Percentiles rank a stretch among this genome's conserved stretches.
Evolutionary conservation across 768 basidiomycete genomes (phyloP).

Genomic region (Kwoniella bestiolae): DNA sequence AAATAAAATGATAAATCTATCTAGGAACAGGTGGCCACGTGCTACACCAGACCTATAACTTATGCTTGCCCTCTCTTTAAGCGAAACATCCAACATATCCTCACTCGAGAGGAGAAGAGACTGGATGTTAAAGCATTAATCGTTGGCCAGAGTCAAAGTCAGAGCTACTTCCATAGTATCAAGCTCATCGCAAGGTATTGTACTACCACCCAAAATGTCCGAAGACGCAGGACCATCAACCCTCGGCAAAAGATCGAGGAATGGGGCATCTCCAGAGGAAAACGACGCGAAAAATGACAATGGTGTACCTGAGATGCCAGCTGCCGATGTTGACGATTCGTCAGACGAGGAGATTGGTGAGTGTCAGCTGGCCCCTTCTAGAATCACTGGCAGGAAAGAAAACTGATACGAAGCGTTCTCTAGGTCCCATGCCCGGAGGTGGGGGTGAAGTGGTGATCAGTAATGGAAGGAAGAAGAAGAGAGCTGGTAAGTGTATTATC

Average conservation of each 20-base stretch:
- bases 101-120: too few species aligned
- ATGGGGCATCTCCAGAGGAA: background rate
- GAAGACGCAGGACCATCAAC: conserved; percentile 21
- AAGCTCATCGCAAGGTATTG: too few species aligned
- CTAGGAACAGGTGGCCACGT: too few species aligned
- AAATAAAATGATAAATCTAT: too few species aligned
- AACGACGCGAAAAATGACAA: background rate
- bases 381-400: background rate
- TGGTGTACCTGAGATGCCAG: conserved; percentile 50
- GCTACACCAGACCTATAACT: too few species aligned
- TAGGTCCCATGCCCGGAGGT: conserved; percentile 49
- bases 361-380: conserved; percentile 2
- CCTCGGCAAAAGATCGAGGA: conserved; percentile 21
- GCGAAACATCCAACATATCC: too few species aligned
- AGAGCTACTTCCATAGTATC: too few species aligned
- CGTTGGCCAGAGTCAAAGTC: too few species aligned
- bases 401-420: background rate
- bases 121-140: too few species aligned
- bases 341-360: conserved; percentile 50
- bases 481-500: conserved; percentile 47
- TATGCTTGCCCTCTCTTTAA: too few species aligned
- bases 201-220: conserved; percentile 9
- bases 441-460: conserved; percentile 27
- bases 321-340: conserved; percentile 46
- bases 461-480: conserved; percentile 49